These are phyloP conservation scores for Nakazawaea populi DNA, from an alignment of 805 yeast species.

Conservation along the genomic window DNA sequence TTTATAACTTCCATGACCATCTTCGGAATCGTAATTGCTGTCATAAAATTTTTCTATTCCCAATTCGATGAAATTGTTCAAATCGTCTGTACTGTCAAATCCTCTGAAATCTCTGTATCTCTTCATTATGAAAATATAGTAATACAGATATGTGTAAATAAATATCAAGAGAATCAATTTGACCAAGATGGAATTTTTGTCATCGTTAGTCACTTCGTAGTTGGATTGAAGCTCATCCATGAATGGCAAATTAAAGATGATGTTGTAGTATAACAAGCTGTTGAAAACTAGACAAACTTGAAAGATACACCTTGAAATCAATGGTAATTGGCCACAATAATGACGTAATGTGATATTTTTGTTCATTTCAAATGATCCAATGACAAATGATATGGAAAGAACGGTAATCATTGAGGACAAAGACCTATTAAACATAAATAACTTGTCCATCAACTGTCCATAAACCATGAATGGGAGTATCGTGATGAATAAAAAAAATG, in stretches of 20 bases:
- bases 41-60: neutral
- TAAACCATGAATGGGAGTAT: slow-evolving; percentile 1
- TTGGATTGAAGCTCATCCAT: neutral
- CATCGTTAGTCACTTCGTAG: neutral
- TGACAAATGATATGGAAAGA: neutral
- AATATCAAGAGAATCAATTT: neutral
- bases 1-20: neutral
- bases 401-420: slow-evolving; percentile 1
- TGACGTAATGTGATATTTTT: neutral
- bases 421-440: neutral
- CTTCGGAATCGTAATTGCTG: neutral
- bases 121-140: neutral
- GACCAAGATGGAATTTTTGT: neutral
- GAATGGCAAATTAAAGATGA: slow-evolving; percentile 1
- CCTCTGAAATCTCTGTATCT: slow-evolving; percentile 8
- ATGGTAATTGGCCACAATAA: neutral
- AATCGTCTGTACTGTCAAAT: neutral
- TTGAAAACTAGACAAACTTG: neutral
- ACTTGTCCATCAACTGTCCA: neutral
- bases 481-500: neutral
- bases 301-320: neutral
- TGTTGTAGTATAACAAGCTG: neutral
- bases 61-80: neutral
- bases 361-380: neutral
- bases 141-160: neutral